Conservation (phyloP, 2,329 filamentous ascomycete genomes). For the Teratosphaeria pseudoeucalypti region DNA sequence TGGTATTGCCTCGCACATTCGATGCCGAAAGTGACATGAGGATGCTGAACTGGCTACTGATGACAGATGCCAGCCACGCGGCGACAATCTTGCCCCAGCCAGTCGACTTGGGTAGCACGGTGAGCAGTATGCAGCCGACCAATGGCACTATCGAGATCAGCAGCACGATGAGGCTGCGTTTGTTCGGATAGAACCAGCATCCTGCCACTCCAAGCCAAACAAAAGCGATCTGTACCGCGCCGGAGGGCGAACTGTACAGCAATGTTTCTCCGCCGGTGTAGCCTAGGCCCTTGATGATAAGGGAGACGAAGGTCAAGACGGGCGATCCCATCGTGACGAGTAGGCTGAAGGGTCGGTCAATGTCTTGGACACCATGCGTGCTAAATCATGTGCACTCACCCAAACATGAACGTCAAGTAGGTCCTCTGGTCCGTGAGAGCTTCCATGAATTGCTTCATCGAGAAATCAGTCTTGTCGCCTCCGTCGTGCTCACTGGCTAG, state of each 20-base stretch:
- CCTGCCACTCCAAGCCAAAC: conserved; percentile 37
- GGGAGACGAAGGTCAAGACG: conserved; percentile 39
- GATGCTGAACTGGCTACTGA: conserved; percentile 33
- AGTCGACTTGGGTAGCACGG: conserved; percentile 30
- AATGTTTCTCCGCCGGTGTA: conserved; percentile 37
- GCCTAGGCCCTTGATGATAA: conserved; percentile 40
- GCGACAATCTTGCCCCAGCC: conserved; percentile 38
- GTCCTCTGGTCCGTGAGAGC: conserved; percentile 34
- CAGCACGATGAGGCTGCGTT: conserved; percentile 31
- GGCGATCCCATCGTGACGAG: conserved; percentile 39
- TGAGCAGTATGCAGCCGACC: conserved; percentile 35
- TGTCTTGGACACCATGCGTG: background rate
- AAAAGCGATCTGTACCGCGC: conserved; percentile 37
- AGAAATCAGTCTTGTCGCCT: conserved; percentile 37
- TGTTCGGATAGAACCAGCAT: conserved; percentile 30
- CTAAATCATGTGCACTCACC: conserved; percentile 7
- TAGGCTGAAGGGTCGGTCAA: conserved; percentile 12
- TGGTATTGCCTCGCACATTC: conserved; percentile 44
- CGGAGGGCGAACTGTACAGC: conserved; percentile 39
- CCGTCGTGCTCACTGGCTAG: conserved; percentile 30
- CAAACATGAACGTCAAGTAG: conserved; percentile 38
- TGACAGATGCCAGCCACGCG: conserved; percentile 39
- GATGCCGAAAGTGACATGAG: conserved; percentile 37
- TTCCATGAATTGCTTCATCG: conserved; percentile 34
- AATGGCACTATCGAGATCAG: conserved; percentile 34